Evolutionary conservation across 148 eudicot genomes (phyloP), one percentile per base, ranked within the genome.

Genomic region (Beta vulgaris): DNA sequence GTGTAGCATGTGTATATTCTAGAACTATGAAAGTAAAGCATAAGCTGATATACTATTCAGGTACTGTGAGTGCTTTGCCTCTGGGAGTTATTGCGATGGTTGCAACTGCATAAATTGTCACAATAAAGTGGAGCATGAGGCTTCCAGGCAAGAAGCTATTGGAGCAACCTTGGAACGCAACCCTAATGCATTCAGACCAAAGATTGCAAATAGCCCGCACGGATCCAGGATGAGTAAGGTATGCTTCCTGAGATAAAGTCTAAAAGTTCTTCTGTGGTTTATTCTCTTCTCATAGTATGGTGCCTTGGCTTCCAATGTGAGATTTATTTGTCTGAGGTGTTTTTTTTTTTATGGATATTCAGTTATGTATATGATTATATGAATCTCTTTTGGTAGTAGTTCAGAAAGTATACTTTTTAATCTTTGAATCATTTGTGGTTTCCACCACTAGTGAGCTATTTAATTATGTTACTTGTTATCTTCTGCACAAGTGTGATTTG

Each of bases 61-160:
- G 94, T 92, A 92, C 71, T 92, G 97, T 55, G 97, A 88, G 75
- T 92, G 94, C 86, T 92, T 90, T 87, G 87, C 94, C 28, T 72
- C 86, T 68, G 97, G 97, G 59, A 76, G 63, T 35, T 87, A 85
- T 80, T 92, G 94, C 79, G 87, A 87, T 79, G 97, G 94, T 26
- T 92, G 97, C 84, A 90, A 90, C 71, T 92, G 94, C 81, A 18
- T 39, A 39, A 87, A 92, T 60, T 92, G 97, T 81, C 84, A 85
- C 83, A 92, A 92, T 73, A 87, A 82, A 67, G 44, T 77, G 54
- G 88, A 87, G 23, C 71, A 87, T 53, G 92, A 92, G 72, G 81
- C 85, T 51, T 84, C 83, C 59, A 84, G 97, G 83, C 78, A 82
- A 81, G 88, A 80, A 58, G 88, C 89, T 49, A 62, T 90, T 49